phyloP scores from a whole-genome alignment of 768 basidiomycete species.

The Pleurotus citrinopileatus region DNA sequence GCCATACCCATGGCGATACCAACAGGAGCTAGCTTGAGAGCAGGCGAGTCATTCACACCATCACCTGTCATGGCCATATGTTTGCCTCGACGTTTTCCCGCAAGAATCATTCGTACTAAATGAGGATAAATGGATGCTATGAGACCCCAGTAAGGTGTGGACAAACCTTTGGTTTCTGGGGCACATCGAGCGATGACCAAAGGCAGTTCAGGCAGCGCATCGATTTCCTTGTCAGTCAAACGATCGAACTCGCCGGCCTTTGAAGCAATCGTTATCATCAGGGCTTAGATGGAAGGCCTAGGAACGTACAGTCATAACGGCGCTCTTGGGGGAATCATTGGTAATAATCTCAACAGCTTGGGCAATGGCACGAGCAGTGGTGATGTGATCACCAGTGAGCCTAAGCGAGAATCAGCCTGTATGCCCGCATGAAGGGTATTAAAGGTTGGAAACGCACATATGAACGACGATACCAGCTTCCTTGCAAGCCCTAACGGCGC shows the following conservation, averaged over 20 bases:
- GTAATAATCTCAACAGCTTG: conserved; percentile 43
- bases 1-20: conserved; percentile 26
- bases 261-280: neutral
- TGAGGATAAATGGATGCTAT: neutral
- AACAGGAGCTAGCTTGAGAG: conserved; percentile 20
- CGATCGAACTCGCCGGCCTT: conserved; percentile 49
- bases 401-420: too few species aligned
- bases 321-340: conserved; percentile 34
- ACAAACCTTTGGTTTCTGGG: conserved; percentile 43
- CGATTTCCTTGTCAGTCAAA: conserved; percentile 49
- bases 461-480: conserved; percentile 51
- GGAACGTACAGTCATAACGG: conserved; percentile 33
- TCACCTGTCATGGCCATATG: conserved; percentile 56
- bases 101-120: conserved; percentile 51
- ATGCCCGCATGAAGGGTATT: neutral
- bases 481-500: conserved; percentile 48
- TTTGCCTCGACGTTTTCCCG: conserved; percentile 51
- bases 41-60: conserved; percentile 60
- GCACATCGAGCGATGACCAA: conserved; percentile 60
- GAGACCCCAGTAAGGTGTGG: neutral
- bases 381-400: conserved; percentile 53
- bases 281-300: neutral
- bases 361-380: conserved; percentile 53
- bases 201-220: conserved; percentile 46
- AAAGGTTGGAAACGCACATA: too few species aligned